Evolutionary conservation across 2,329 filamentous ascomycete species (phyloP).

Genomic region (Ploettnerulaceae sp.): DNA sequence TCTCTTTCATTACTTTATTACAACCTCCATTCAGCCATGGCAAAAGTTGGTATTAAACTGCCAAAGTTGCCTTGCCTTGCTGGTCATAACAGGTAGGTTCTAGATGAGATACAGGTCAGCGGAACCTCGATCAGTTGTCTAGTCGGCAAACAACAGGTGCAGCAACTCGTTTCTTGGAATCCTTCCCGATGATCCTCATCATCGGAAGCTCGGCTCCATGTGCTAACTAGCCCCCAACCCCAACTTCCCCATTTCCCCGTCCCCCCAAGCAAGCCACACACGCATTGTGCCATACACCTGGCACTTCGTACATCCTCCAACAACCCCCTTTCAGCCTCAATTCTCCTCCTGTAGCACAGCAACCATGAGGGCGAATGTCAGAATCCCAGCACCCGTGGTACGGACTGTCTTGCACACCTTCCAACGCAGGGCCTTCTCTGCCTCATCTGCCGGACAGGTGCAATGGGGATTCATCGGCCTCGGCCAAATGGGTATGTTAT

Average conservation of each 20-base stretch:
- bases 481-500: slow-evolving; percentile 52
- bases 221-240: not conserved
- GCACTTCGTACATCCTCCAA: no score
- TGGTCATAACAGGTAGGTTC: no score
- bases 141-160: no score
- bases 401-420: slow-evolving; percentile 21
- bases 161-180: no score
- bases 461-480: slow-evolving; percentile 57
- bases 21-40: no score
- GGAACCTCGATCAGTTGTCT: no score
- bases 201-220: not conserved
- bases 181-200: no score
- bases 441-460: slow-evolving; percentile 40
- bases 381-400: slow-evolving; percentile 22
- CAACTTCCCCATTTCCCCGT: slow-evolving; percentile 2
- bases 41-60: no score
- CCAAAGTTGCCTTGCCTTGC: no score
- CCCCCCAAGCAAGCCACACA: not conserved
- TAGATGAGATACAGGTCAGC: no score
- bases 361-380: slow-evolving; percentile 28
- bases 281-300: not conserved
- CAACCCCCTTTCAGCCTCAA: not conserved
- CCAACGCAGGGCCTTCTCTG: slow-evolving; percentile 41
- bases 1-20: no score
- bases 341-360: not conserved